Evolutionary conservation across 352 stramenopile species (phyloP), one percentile per base, ranked within the genome.

Genomic region (Pythium biforme): DNA sequence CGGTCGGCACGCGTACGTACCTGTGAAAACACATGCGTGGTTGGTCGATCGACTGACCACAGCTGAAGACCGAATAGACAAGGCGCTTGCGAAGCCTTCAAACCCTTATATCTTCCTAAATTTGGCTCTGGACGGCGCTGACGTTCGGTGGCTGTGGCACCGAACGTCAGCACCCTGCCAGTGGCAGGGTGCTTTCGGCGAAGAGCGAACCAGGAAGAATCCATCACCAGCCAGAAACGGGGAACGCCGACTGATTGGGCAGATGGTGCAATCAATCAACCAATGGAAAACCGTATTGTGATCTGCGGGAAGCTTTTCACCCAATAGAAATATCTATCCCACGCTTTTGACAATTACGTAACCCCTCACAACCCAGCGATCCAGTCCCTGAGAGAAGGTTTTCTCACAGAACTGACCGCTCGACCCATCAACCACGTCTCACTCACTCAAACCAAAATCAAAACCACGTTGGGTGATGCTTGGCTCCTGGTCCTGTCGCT

Each of bases 171-270:
- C n/a, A n/a, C n/a, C n/a, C n/a, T n/a, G n/a, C n/a, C n/a, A n/a
- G n/a, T 12, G 12, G 40, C 43, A 46, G 34, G 17, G 41, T 52
- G 55, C 55, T 47, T 62, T 62, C 55, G 17, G 37, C 19, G n/a
- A n/a, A n/a, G n/a, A n/a, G n/a, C n/a, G 55, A 54, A 62, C 52
- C 27, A 1, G 40, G 48, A 40, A 54, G 43, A 62, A 62, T 62
- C 55, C 55, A 62, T 54, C 55, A 51, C 39, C 40, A 52, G 26
- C 26, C 54, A 52, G 37, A 51, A 52, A 39, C 31, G 50, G 9
- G 15, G 50, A 57, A 57, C 50, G 12, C 1, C 50, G 22, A 3
- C 10, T 51, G 54, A 60, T 60, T 60, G 40, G 54, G 3, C 22
- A 17, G 15, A 40, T 40, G 22, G 34, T n/a, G 23, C 9, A 25